These are phyloP conservation scores for Metschnikowia noctiluminum DNA, from an alignment of 805 yeast genomes.

Conservation along the genomic window DNA sequence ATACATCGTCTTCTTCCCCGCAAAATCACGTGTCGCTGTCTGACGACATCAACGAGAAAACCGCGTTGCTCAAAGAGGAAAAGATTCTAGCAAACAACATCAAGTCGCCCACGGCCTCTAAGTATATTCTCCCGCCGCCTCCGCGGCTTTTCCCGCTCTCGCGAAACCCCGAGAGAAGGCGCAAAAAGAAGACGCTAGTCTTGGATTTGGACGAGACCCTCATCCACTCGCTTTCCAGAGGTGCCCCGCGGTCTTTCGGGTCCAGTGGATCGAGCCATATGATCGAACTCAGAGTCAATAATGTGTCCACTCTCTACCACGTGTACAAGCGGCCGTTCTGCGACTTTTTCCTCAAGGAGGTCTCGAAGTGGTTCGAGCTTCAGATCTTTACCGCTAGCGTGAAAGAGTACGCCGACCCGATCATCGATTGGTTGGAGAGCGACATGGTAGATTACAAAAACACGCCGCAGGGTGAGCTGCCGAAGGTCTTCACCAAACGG, in stretches of 20 bases:
- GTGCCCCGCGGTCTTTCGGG: slow-evolving; percentile 44
- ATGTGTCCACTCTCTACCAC: slow-evolving; percentile 76
- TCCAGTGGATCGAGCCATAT: slow-evolving; percentile 44
- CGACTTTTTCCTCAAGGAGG: slow-evolving; percentile 75
- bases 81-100: slow-evolving; percentile 37
- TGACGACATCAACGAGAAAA: slow-evolving; percentile 27
- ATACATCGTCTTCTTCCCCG: background rate
- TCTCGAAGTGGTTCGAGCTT: slow-evolving; percentile 81
- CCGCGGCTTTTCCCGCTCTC: slow-evolving; percentile 40
- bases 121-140: slow-evolving; percentile 46
- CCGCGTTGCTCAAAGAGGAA: slow-evolving; percentile 40
- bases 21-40: slow-evolving; percentile 2
- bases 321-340: slow-evolving; percentile 92
- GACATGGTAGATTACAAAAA: slow-evolving; percentile 34
- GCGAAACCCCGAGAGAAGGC: slow-evolving; percentile 35
- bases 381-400: slow-evolving; percentile 94
- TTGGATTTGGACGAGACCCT: slow-evolving; percentile 92
- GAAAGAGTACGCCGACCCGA: slow-evolving; percentile 94
- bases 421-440: slow-evolving; percentile 84
- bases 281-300: slow-evolving; percentile 73
- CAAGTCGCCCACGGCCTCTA: slow-evolving; percentile 42
- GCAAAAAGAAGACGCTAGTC: slow-evolving; percentile 63
- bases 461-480: slow-evolving; percentile 9
- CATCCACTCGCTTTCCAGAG: slow-evolving; percentile 83
- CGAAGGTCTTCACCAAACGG: slow-evolving; percentile 50